These are phyloP conservation scores for Xylaria sp. DNA, from an alignment of 495 filamentous ascomycete species.

Conservation along the genomic window DNA sequence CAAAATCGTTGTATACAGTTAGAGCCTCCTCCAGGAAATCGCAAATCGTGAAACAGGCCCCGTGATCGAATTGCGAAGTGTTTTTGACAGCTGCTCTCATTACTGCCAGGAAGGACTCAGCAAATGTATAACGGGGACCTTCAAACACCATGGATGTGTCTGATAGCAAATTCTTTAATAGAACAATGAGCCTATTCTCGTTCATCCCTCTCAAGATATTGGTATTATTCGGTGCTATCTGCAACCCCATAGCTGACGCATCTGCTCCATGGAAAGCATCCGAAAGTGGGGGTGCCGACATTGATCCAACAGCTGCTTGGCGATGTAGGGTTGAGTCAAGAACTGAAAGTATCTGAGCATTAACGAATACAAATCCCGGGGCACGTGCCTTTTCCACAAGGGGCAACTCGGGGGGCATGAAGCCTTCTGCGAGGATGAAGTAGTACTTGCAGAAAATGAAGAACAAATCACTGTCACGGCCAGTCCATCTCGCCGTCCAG, in stretches of 20 bases:
- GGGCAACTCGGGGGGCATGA: slow-evolving; percentile 69
- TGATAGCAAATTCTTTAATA: slow-evolving; percentile 83
- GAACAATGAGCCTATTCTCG: slow-evolving; percentile 87
- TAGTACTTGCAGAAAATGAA: slow-evolving; percentile 95
- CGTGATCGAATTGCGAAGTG: slow-evolving; percentile 84
- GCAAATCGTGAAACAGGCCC: slow-evolving; percentile 89
- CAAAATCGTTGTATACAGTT: slow-evolving; percentile 44
- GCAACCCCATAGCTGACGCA: slow-evolving; percentile 70
- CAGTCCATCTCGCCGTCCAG: slow-evolving; percentile 87
- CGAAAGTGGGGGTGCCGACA: slow-evolving; percentile 70
- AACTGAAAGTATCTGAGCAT: slow-evolving; percentile 82
- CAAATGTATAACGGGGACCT: slow-evolving; percentile 71
- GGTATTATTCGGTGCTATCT: slow-evolving; percentile 60
- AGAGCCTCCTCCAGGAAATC: slow-evolving; percentile 87
- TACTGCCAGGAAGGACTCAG: slow-evolving; percentile 75
- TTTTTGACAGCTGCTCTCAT: slow-evolving; percentile 75
- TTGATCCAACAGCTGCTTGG: slow-evolving; percentile 59
- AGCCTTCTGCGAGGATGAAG: slow-evolving; percentile 81
- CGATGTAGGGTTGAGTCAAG: slow-evolving; percentile 88
- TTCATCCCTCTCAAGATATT: slow-evolving; percentile 85
- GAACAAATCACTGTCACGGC: slow-evolving; percentile 89
- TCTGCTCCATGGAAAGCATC: slow-evolving; percentile 79
- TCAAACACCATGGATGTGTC: slow-evolving; percentile 47
- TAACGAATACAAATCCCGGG: slow-evolving; percentile 82
- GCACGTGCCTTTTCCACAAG: slow-evolving; percentile 69